phyloP scores from a whole-genome alignment of 768 basidiomycete genomes.

The Lactifluus piperatus region DNA sequence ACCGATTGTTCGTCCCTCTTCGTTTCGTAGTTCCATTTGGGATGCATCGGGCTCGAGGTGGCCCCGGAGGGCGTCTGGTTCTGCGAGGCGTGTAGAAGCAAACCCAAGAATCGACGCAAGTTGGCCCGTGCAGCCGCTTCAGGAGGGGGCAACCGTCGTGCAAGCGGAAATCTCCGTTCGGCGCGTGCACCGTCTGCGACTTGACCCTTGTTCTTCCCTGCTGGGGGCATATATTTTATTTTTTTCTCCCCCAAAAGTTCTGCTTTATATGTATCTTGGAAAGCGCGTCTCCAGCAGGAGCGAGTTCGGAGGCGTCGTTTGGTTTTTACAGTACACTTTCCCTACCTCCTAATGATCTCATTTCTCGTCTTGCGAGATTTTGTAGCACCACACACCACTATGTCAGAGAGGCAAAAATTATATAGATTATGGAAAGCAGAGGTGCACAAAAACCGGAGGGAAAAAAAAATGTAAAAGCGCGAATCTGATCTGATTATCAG shows the following conservation, averaged over 20 bases:
- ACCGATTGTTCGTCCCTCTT: neutral
- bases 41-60: constrained; percentile 57
- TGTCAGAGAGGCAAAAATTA: neutral
- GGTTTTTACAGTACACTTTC: neutral
- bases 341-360: neutral
- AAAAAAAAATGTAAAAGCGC: neutral
- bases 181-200: constrained; percentile 16
- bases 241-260: too few relatives aligned
- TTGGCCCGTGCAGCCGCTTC: constrained; percentile 32
- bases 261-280: neutral
- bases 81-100: constrained; percentile 57
- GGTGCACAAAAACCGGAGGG: neutral
- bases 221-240: too few relatives aligned
- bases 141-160: constrained; percentile 36
- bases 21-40: constrained; percentile 61
- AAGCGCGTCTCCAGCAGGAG: neutral
- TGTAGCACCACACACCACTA: neutral
- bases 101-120: constrained; percentile 41
- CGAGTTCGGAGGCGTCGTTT: neutral
- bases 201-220: neutral
- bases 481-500: neutral
- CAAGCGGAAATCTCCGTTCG: constrained; percentile 15
- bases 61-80: constrained; percentile 70
- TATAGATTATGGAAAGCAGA: neutral
- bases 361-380: neutral